Conservation (phyloP, 2,329 filamentous ascomycete genomes). For the Penicillium sp. region DNA sequence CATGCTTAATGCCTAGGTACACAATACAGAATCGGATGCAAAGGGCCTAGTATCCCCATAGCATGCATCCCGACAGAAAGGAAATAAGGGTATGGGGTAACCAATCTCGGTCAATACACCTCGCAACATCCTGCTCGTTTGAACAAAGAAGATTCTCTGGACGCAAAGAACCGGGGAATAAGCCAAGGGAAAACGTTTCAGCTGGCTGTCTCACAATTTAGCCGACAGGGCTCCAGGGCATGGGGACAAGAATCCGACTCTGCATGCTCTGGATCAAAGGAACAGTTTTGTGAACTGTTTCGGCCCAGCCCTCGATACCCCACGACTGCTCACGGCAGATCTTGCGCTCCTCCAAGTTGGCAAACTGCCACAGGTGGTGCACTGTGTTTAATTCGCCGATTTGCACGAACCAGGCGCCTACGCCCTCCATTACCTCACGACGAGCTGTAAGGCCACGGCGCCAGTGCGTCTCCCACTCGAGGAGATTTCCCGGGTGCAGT, state of each 20-base stretch:
- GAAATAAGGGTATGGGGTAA: neutral
- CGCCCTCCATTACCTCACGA: slow-evolving; percentile 96
- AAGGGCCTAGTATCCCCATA: neutral
- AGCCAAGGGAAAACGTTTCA: neutral
- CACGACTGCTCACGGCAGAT: slow-evolving; percentile 89
- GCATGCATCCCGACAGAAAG: neutral
- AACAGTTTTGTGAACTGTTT: slow-evolving; percentile 97
- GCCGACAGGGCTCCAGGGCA: slow-evolving; percentile 93
- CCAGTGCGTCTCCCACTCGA: slow-evolving; percentile 99
- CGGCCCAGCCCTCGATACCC: slow-evolving; percentile 91
- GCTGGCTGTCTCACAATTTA: slow-evolving; percentile 39
- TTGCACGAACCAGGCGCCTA: slow-evolving; percentile 98
- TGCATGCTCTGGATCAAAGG: slow-evolving; percentile 96
- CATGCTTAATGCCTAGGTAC: slow-evolving; percentile 19
- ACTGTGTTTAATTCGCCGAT: slow-evolving; percentile 97
- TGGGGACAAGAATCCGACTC: slow-evolving; percentile 85
- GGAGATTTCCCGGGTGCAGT: slow-evolving; percentile 86
- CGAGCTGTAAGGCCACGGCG: slow-evolving; percentile 84
- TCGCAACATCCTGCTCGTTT: neutral
- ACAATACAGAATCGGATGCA: slow-evolving; percentile 16
- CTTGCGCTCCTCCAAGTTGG: slow-evolving; percentile 91
- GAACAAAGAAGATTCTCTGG: neutral
- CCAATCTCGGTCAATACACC: neutral
- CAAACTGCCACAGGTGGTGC: slow-evolving; percentile 98
- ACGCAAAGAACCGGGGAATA: neutral